Evolutionary conservation across 1,139 yeast genomes (phyloP), one percentile per base, ranked within the genome.

Genomic region (Taphrina populina): DNA sequence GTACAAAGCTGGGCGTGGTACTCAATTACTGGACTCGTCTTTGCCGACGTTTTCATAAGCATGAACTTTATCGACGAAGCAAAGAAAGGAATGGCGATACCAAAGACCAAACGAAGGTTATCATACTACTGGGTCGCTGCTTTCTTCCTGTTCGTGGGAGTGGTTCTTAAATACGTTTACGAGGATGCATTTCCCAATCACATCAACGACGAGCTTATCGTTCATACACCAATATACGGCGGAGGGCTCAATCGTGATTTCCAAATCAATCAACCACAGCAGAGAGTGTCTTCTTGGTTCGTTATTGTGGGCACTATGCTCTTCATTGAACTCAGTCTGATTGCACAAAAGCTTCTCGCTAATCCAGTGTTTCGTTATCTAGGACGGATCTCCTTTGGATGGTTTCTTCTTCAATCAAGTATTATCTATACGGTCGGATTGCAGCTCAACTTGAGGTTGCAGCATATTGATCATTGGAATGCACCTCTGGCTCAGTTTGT

Each of bases 231-330:
- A 10, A 32, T 49, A 8, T 49, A 49, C 40, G 54, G 54, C 8
- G 54, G 54, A 8, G 54, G 54, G 13, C 54, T 49, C 24, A 49
- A 39, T 19, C 21, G 54, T n/a, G 46, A 49, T 23, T 37, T 21
- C 11, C 29, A 37, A 13, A 20, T 39, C 15, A 49, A 49, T 39
- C 39, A 49, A 26, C 54, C 54, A 2, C 45, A 37, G 29, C 54
- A 49, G 40, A 29, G 54, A 10, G 44, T 49, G 24, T 49, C 54
- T n/a, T 49, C 54, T 33, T 49, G 54, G 54, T 49, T 49, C 23
- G 54, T 49, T 13, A 39, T 49, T n/a, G 54, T 49, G 17, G 54
- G 54, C 33, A 29, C 37, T 32, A 45, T 49, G 26, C 19, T 49
- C 37, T 49, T 49, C 11, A 37, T 49, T 40, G 54, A 49, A 19